These are phyloP conservation scores for Loxodes magnus DNA, from an alignment of 73 alveolate genomes.

Conservation along the genomic window DNA sequence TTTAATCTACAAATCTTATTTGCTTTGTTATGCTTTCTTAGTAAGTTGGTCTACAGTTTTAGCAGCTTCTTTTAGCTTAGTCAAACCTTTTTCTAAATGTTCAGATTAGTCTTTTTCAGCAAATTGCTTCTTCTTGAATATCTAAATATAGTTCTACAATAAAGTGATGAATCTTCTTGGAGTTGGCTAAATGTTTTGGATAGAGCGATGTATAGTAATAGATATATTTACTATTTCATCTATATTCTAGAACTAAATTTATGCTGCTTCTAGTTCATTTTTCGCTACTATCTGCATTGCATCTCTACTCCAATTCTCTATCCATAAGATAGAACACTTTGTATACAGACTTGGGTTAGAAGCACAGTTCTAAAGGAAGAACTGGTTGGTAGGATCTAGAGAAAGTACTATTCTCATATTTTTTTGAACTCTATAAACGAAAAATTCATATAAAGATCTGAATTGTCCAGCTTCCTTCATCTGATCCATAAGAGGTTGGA, in stretches of 20 bases:
- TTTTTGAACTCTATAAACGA: conserved; percentile 65
- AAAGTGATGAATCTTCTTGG: conserved; percentile 58
- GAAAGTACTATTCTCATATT: conserved; percentile 87
- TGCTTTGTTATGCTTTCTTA: conserved; percentile 77
- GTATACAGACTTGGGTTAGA: conserved; percentile 96
- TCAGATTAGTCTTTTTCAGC: conserved; percentile 86
- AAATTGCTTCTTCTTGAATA: conserved; percentile 59
- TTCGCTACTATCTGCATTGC: conserved; percentile 36
- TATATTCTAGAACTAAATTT: conserved; percentile 9
- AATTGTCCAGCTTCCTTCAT: conserved; percentile 28
- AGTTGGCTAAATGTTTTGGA: conserved; percentile 32
- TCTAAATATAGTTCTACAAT: conserved; percentile 26
- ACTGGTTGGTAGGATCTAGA: conserved; percentile 92
- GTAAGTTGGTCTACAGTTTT: conserved; percentile 78
- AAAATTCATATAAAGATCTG: conserved; percentile 65
- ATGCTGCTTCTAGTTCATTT: conserved; percentile 31
- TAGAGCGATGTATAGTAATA: conserved; percentile 31
- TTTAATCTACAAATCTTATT: conserved; percentile 57
- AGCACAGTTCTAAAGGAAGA: conserved; percentile 82
- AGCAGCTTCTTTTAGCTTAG: conserved; percentile 96
- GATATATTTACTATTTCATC: conserved; percentile 3
- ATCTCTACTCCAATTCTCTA: conserved; percentile 63
- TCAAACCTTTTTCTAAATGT: conserved; percentile 94
- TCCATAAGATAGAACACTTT: conserved; percentile 90
- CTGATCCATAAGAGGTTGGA: conserved; percentile 56